Percentiles rank a stretch among this genome's conserved stretches.
These are phyloP conservation scores for Polyporus arcularius DNA, from an alignment of 768 basidiomycete species.

Conservation along the genomic window DNA sequence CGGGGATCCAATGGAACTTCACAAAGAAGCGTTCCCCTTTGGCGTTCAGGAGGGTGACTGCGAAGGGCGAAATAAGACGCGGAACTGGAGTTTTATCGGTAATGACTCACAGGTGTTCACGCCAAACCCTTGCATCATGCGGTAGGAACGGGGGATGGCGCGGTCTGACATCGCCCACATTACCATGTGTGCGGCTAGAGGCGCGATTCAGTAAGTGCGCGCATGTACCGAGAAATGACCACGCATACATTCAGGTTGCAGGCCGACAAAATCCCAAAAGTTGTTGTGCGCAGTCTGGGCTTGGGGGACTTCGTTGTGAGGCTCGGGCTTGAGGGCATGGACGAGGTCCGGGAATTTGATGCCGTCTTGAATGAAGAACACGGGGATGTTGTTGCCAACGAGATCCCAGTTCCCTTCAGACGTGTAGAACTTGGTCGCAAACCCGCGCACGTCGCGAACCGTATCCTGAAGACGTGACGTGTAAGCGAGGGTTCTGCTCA, in stretches of 20 bases:
- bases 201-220: neutral
- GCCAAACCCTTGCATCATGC: slow-evolving; percentile 90
- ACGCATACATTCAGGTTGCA: slow-evolving; percentile 61
- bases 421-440: slow-evolving; percentile 84
- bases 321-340: slow-evolving; percentile 86
- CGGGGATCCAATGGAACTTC: slow-evolving; percentile 84
- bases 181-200: slow-evolving; percentile 65
- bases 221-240: neutral
- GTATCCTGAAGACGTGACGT: slow-evolving; percentile 48
- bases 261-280: slow-evolving; percentile 82
- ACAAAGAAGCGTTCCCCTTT: slow-evolving; percentile 75
- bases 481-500: neutral
- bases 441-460: slow-evolving; percentile 85
- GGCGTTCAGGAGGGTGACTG: slow-evolving; percentile 60
- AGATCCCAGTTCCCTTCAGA: slow-evolving; percentile 87
- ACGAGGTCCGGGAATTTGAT: slow-evolving; percentile 87
- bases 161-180: slow-evolving; percentile 90
- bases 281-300: slow-evolving; percentile 78
- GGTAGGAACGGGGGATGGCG: slow-evolving; percentile 78
- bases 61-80: neutral
- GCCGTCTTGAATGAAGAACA: slow-evolving; percentile 81
- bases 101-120: slow-evolving; percentile 69
- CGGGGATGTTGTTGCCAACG: slow-evolving; percentile 81
- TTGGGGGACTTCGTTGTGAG: slow-evolving; percentile 76
- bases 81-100: too few relatives aligned